Evolutionary conservation across 495 filamentous ascomycete genomes (phyloP), one percentile per base, ranked within the genome.

Genomic region (Physcia stellaris): DNA sequence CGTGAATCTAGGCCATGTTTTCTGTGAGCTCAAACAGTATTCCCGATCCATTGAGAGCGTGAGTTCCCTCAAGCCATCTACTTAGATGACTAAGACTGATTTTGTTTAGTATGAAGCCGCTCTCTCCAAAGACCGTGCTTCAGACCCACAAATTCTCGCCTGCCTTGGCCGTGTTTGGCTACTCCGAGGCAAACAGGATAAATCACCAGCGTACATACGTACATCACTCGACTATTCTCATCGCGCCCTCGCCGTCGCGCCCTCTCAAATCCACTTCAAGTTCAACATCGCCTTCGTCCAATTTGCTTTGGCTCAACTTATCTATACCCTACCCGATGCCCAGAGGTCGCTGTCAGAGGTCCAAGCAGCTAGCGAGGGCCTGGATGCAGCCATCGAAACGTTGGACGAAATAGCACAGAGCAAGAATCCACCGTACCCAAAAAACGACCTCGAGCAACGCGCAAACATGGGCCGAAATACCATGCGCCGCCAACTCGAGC

Each of bases 271-370:
- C 6, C 83, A 94, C 59, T 81, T 90, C 52, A 80, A 88, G 53
- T 98, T 98, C 71, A 98, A 98, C 55, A 83, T 98, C 12, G 90
- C 90, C 17, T 98, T 94, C 46, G 85, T 95, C 13, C 87, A 96
- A 52, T 86, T 93, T 43, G 86, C 94, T 55, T 73, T 95, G 36
- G 87, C 88, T 24, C 76, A 78, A 19, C 67, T 81, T 26, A 71
- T 94, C n/a, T 74, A 85, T 62, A 66, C 60, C 34, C 68, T 94
- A 15, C 64, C 67, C 19, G 80, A 93, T 42, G 68, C 67, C 0
- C 81, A 92, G 45, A 74, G 84, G 31, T 84, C 77, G 0, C 65
- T 90, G 0, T 70, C 67, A 33, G 85, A 95, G 40, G 74, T 94
- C 16, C 67, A 87, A 48, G 73, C 68, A 19, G 90, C 90, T 6